These are phyloP conservation scores for Puccinia novopanici DNA, from an alignment of 1,284 basidiomycete species.

Conservation along the genomic window DNA sequence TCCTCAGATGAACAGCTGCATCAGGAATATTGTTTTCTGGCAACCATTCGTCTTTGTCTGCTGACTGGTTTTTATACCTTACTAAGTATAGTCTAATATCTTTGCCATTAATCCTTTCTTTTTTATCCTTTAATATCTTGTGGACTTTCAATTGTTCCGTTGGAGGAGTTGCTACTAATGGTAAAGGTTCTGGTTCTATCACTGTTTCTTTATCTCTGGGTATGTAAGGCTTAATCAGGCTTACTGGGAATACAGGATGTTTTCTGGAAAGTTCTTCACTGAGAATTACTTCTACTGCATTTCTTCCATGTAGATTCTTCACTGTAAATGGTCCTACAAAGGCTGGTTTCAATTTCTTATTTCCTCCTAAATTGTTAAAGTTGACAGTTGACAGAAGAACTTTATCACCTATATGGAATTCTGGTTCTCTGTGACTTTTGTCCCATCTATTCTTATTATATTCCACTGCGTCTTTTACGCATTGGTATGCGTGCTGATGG, in stretches of 20 bases:
- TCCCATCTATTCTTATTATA: constrained; percentile 38
- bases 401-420: constrained; percentile 5
- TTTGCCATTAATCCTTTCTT: not conserved
- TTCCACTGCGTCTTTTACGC: not conserved
- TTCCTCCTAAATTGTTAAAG: constrained; percentile 23
- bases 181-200: not conserved
- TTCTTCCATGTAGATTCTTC: constrained; percentile 1
- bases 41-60: too few relatives aligned
- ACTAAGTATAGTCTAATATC: not conserved
- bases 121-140: not conserved
- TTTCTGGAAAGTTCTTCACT: not conserved
- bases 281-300: constrained; percentile 27
- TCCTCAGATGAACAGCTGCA: not conserved
- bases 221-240: constrained; percentile 6
- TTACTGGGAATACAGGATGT: constrained; percentile 24
- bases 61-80: too few relatives aligned
- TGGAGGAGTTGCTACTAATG: not conserved
- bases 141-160: not conserved
- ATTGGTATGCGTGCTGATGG: not conserved
- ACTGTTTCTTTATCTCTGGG: not conserved
- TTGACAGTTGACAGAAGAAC: constrained; percentile 11
- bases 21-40: too few relatives aligned
- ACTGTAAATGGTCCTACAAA: constrained; percentile 20
- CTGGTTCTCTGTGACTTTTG: constrained; percentile 19
- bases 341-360: too few relatives aligned